Evolutionary conservation across 148 eudicot species (phyloP), one percentile per base, ranked within the genome.

Genomic region (Spergularia marina): DNA sequence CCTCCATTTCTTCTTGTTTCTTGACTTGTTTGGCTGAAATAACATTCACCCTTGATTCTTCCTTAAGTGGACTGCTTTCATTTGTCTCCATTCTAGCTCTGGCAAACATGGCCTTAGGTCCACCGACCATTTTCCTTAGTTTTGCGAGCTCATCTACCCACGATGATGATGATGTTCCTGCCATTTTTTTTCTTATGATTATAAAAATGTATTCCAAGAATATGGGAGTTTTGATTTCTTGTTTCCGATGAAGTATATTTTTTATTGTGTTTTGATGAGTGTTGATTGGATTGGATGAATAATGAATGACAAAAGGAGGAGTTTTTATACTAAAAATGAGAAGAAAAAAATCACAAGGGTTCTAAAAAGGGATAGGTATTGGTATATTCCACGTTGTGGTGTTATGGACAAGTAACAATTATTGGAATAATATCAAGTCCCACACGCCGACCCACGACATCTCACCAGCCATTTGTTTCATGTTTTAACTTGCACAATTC

Each of bases 121-220:
- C 74, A 55, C 15, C 44, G 23, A 80, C 78, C 71, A 82, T 88
- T 78, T 76, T 83, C 54, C 74, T 75, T 18, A 86, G 76, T 69
- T 87, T 87, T 23, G 67, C 66, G 6, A 86, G 30, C 74, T 88
- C 89, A 36, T 76, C 83, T 47, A 79, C 62, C 80, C 87, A 88
- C 23, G 72, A 44, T 44, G 72, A 44, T 44, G 49, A 44, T 44
- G 49, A 44, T 44, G 8, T 72, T 49, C 82, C 82, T 39, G 75
- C 79, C 66, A 79, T 65, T 39, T 36, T 79, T 52, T 18, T 80
- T 6, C 25, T 23, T 23, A 23, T 23, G 25, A 23, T 23, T 44
- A 44, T 44, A 6, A 44, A 44, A 44, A 6, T 44, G 49, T 6
- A 44, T 9, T 44, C 49, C 49, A 44, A 44, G 10, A 44, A 44